Evolutionary conservation across 441 rosid species (phyloP).

Genomic region (Populus hybrid): DNA sequence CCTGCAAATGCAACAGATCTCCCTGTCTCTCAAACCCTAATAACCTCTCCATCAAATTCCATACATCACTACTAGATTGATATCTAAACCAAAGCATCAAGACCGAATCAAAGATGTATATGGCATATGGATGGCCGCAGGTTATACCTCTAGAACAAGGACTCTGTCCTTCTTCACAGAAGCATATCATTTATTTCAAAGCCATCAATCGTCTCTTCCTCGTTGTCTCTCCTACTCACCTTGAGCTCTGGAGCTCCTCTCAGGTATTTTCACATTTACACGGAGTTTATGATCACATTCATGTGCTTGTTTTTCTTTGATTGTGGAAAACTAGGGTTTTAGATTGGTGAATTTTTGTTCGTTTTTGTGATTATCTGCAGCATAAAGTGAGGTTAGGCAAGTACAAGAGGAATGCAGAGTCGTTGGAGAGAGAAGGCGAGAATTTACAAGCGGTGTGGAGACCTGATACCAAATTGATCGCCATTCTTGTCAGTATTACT

Average conservation of each 20-base stretch:
- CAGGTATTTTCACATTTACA: slow-evolving; percentile 46
- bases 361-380: slow-evolving; percentile 31
- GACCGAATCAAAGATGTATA: slow-evolving; percentile 49
- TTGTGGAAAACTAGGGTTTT: slow-evolving; percentile 2
- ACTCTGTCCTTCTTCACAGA: slow-evolving; percentile 58
- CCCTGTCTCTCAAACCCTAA: neutral
- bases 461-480: slow-evolving; percentile 78
- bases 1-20: slow-evolving; percentile 22
- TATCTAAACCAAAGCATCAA: neutral
- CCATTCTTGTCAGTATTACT: slow-evolving; percentile 63
- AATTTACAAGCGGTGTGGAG: slow-evolving; percentile 92
- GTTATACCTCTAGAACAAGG: slow-evolving; percentile 79
- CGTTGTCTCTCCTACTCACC: slow-evolving; percentile 72
- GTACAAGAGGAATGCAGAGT: slow-evolving; percentile 74
- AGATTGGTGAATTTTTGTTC: neutral
- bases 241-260: slow-evolving; percentile 94
- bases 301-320: neutral
- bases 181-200: slow-evolving; percentile 66
- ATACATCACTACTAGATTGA: neutral
- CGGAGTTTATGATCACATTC: neutral
- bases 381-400: slow-evolving; percentile 90
- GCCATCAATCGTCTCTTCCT: slow-evolving; percentile 61
- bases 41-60: neutral
- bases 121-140: slow-evolving; percentile 99
- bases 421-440: slow-evolving; percentile 80